Base-by-base conservation (phyloP, 495 filamentous ascomycete genomes). In the Hyaloscypha variabilis region DNA sequence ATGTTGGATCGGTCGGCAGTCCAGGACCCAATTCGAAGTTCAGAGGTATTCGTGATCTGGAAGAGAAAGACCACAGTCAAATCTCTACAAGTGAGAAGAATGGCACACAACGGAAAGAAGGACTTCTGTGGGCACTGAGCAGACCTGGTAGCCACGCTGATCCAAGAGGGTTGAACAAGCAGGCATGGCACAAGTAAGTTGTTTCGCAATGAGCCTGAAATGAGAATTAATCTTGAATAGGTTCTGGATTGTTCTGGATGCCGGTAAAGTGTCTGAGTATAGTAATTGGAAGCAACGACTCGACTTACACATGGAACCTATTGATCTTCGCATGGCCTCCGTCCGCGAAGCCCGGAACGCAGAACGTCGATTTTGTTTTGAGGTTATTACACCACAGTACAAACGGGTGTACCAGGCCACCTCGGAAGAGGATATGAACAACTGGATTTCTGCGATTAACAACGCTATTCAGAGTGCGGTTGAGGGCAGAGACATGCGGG, bases 251-350 rank as follows among this genome's bases (percentile, higher is more conserved):
- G 96, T 98, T 2, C 83, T 98, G 19, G 95, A 98, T 73, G 93
- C 95, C 77, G 95, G 95, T 4, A 96, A 94, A 74, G 79, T 99
- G 30, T 97, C 95, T 1, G 95, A 99, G 72, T 98, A 99, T 76
- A 96, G 93, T 72, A 98, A 99, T 76, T 99, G 95, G 95, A 99
- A 99, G 77, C 91, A 98, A 73, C 91, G 89, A 76, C 84, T 98
- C 54, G 96, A 97, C 75, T 81, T 97, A 36, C 95, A 99, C 74
- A 98, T 97, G 88, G 95, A 99, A 8, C 95, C 95, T 3, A 99
- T 99, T 66, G 96, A 99, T 75, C 81, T 99, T 49, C 90, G 94
- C 29, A 93, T 98, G 85, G 95, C 96, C 23, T 98, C 96, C 6
- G 96, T 99, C 11, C 88, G 95, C 34, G 94, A 98, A 76, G 93